Evolutionary conservation across 257 asterid genomes (phyloP).

Genomic region (Nicotiana otophora): DNA sequence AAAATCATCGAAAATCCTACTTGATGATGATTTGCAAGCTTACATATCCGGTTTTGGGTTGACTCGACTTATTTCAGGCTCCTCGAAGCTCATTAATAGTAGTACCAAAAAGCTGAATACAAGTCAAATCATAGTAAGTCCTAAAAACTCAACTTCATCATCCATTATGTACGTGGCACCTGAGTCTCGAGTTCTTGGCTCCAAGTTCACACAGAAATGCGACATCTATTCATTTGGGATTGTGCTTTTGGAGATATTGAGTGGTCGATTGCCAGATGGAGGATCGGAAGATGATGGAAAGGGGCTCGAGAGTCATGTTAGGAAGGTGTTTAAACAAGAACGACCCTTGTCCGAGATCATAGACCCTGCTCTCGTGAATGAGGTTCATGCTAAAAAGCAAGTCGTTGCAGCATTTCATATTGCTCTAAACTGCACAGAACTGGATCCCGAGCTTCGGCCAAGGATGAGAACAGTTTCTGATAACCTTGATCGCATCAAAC

Average conservation of each 20-base stretch:
- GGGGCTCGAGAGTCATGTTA: constrained; percentile 61
- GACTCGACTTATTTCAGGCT: constrained; percentile 45
- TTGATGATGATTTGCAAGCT: constrained; percentile 73
- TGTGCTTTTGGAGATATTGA: constrained; percentile 70
- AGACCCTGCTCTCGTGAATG: constrained; percentile 64
- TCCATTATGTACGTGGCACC: constrained; percentile 48
- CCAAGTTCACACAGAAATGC: constrained; percentile 59
- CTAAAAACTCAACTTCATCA: constrained; percentile 29
- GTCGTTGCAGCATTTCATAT: constrained; percentile 79
- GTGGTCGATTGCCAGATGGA: constrained; percentile 52
- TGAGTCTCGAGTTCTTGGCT: constrained; percentile 41
- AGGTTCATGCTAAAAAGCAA: constrained; percentile 85
- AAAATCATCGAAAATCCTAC: constrained; percentile 78
- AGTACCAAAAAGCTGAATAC: constrained; percentile 34
- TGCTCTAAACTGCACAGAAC: constrained; percentile 71
- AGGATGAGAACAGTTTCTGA: constrained; percentile 83
- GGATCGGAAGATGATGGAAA: constrained; percentile 37
- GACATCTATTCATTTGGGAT: constrained; percentile 84
- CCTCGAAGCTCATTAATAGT: constrained; percentile 35
- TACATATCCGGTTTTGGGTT: constrained; percentile 79
- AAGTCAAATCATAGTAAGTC: constrained; percentile 22
- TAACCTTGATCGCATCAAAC: constrained; percentile 57
- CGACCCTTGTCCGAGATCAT: constrained; percentile 75
- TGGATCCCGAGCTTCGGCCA: constrained; percentile 80
- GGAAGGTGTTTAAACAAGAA: constrained; percentile 71